phyloP scores from a whole-genome alignment of 2,329 filamentous ascomycete genomes.

The Paradendryphiella salina region DNA sequence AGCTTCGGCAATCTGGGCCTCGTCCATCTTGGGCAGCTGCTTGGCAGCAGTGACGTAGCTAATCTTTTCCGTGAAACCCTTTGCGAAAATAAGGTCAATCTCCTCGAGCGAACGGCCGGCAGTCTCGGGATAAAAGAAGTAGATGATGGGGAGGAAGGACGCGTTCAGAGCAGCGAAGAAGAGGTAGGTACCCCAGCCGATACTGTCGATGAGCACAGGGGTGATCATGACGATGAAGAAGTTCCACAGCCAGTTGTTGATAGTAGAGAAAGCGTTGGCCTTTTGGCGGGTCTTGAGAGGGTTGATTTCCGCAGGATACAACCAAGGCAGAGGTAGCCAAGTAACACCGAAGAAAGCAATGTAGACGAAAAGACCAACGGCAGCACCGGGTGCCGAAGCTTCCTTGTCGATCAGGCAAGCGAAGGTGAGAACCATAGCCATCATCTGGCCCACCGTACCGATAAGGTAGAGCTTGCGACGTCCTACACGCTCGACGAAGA shows the following conservation, averaged over 20 bases:
- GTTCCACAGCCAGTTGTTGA: slow-evolving; percentile 61
- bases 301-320: slow-evolving; percentile 57
- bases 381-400: slow-evolving; percentile 52
- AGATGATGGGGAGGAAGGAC: slow-evolving; percentile 56
- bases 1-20: slow-evolving; percentile 41
- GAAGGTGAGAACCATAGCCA: slow-evolving; percentile 51
- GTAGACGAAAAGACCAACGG: slow-evolving; percentile 68
- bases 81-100: slow-evolving; percentile 56
- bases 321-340: slow-evolving; percentile 66
- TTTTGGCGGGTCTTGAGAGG: slow-evolving; percentile 60
- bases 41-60: slow-evolving; percentile 45
- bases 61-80: slow-evolving; percentile 43
- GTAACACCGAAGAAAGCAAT: slow-evolving; percentile 70
- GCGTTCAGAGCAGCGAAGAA: slow-evolving; percentile 59
- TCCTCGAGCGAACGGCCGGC: slow-evolving; percentile 56
- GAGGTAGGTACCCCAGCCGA: slow-evolving; percentile 50
- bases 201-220: slow-evolving; percentile 45
- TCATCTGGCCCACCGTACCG: slow-evolving; percentile 56
- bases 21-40: slow-evolving; percentile 42
- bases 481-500: slow-evolving; percentile 65
- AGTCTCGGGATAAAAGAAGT: slow-evolving; percentile 62
- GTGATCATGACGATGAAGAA: slow-evolving; percentile 52
- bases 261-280: slow-evolving; percentile 59
- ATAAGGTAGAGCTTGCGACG: slow-evolving; percentile 50
- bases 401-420: slow-evolving; percentile 46